These are phyloP conservation scores for Irpex sp. DNA, from an alignment of 1,284 basidiomycete species.

Conservation along the genomic window DNA sequence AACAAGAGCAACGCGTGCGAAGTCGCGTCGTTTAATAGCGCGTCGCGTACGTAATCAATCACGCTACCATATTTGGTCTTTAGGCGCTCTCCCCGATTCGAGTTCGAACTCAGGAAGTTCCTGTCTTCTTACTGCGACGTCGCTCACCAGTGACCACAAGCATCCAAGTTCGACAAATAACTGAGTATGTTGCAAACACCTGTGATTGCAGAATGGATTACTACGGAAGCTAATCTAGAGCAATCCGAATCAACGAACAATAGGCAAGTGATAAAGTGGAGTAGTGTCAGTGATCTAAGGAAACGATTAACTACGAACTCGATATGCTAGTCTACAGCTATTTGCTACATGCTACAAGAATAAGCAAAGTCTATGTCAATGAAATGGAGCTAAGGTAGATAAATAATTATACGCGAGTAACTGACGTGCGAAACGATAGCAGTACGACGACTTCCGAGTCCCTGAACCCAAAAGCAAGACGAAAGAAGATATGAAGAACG, in stretches of 20 bases:
- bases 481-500: neutral
- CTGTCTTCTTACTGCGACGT: neutral
- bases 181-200: neutral
- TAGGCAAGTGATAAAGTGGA: neutral
- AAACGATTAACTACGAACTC: neutral
- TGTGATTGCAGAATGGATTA: neutral
- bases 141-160: too few relatives aligned
- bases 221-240: neutral
- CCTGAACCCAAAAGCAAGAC: neutral
- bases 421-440: neutral
- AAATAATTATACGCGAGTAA: constrained; percentile 3
- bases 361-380: neutral
- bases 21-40: constrained; percentile 12
- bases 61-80: neutral
- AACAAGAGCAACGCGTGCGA: constrained; percentile 4
- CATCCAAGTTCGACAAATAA: neutral
- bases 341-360: constrained; percentile 4
- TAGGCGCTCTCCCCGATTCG: too few relatives aligned
- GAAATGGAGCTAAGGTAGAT: neutral
- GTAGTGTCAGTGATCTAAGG: neutral
- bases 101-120: too few relatives aligned
- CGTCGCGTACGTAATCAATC: constrained; percentile 12
- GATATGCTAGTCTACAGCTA: constrained; percentile 3
- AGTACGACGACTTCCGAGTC: neutral
- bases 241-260: neutral